Base-by-base conservation (phyloP, 371 early-diverging fungal species). In the Fennellomyces sp. region DNA sequence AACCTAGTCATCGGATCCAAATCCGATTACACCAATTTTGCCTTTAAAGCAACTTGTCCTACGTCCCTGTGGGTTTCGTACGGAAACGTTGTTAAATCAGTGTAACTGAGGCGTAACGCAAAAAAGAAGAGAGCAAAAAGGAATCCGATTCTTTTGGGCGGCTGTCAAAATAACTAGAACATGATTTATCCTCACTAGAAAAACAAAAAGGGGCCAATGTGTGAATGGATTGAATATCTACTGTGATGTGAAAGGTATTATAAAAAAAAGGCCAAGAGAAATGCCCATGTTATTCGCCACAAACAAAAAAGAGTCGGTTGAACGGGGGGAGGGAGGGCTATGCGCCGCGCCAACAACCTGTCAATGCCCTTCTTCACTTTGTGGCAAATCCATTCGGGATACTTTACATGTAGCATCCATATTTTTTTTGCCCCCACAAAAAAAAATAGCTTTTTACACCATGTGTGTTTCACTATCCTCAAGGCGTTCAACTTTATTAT, bases 401-500 rank as follows among this genome's bases (percentile, higher is more conserved):
- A 45, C 45, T 45, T 12, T 45, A 45, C 21, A 45, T 45, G 45
- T 45, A 45, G 10, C 1, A 45, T 21, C 5, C 8, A 45, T n/a
- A n/a, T n/a, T n/a, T n/a, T n/a, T n/a, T n/a, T n/a, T n/a, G n/a
- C n/a, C n/a, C n/a, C 5, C 5, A 25, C 17, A 45, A 41, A 13
- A 41, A 41, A 41, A 41, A 41, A 41, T 13, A 41, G n/a, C 45
- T 42, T 27, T n/a, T n/a, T n/a, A 19, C 10, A 45, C 45, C 45
- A 45, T 45, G 45, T 45, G 45, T 45, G 45, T 45, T 45, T 21
- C 45, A 45, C 45, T 45, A 45, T 21, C 21, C 45, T 21, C 8
- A 23, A 42, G 45, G 45, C 45, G 45, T 45, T n/a, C 45, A 45
- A 45, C 45, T 45, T 23, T 42, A 42, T 5, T 19, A 45, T 45